Evolutionary conservation across 2,329 filamentous ascomycete species (phyloP).

Genomic region (Colletotrichum theobromicola): DNA sequence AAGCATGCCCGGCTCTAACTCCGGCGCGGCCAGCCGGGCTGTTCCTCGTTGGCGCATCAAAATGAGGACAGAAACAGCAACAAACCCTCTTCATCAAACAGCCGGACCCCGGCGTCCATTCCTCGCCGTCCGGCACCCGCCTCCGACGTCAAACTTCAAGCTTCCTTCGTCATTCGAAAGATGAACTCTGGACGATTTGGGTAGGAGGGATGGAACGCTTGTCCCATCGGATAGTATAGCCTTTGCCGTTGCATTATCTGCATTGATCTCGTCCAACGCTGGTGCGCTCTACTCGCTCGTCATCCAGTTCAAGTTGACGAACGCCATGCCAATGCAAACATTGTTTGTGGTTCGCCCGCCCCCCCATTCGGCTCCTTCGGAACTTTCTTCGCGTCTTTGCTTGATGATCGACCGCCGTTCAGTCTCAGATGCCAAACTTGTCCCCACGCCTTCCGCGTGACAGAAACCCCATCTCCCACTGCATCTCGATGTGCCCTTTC

Average conservation of each 20-base stretch:
- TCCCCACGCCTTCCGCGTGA: constrained; percentile 3
- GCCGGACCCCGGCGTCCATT: not conserved
- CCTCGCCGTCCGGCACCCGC: not conserved
- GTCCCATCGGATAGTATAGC: not conserved
- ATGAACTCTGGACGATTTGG: constrained; percentile 10
- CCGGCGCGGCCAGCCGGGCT: not conserved
- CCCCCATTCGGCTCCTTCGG: constrained; percentile 16
- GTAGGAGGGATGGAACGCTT: not conserved
- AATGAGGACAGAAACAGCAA: not conserved
- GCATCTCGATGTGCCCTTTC: not conserved
- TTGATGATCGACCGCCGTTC: constrained; percentile 13
- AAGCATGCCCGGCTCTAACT: not conserved
- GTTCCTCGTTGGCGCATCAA: not conserved
- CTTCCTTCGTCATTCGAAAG: constrained; percentile 9
- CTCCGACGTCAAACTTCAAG: constrained; percentile 10
- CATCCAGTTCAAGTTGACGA: not conserved
- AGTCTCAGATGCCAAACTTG: constrained; percentile 24
- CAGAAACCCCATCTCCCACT: not conserved
- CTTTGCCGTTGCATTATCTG: constrained; percentile 9
- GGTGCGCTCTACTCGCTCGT: not conserved
- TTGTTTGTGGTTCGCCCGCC: constrained; percentile 8
- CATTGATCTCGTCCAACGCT: constrained; percentile 10
- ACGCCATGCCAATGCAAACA: constrained; percentile 14
- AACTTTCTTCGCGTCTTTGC: constrained; percentile 14
- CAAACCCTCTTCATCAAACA: not conserved